Evolutionary conservation across 1,139 yeast species (phyloP), one percentile per base, ranked within the genome.

Genomic region (Kazachstania sp.): DNA sequence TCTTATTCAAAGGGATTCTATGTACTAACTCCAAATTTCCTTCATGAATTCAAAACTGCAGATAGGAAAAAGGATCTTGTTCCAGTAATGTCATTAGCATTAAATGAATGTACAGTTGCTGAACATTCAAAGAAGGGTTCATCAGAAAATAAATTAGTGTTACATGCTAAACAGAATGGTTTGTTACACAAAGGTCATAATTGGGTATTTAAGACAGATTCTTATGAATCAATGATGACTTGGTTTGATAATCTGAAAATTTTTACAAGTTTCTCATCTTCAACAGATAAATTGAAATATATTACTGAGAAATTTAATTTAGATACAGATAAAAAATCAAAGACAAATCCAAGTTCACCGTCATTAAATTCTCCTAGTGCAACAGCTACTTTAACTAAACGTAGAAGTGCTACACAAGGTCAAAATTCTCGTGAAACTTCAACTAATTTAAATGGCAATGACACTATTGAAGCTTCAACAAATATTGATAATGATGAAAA

Each of bases 1-100:
- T 84, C 92, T 29, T 94, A 88, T 67, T 80, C 95, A 4, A 78
- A 81, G 55, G 95, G 95, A 4, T 92, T 86, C 81, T 94, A 88
- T 63, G 95, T 92, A 30, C 72, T 92, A 55, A 88, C 98, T 1
- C 85, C 97, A 49, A 80, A 82, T 49, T 90, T 79, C 60, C 71
- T 92, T 49, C 97, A 92, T 64, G 98, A 92, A 68, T 86, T 92
- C 68, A 90, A 88, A 69, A 72, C 90, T 1, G 68, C 79, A 7
- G 96, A 90, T 65, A 75, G 95, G 47, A 83, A 82, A 57, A 83
- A 78, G 59, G 97, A 90, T 63, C 79, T 86, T 47, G 65, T 74
- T n/a, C 98, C 98, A 1, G 83, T 86, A 16, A 82, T 87, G 84
- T 88, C 97, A 0, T 70, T 92, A 49, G 77, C 87, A 19, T 73